Conservation (phyloP, 306 rosid genomes). For the Acmispon strigosus region DNA sequence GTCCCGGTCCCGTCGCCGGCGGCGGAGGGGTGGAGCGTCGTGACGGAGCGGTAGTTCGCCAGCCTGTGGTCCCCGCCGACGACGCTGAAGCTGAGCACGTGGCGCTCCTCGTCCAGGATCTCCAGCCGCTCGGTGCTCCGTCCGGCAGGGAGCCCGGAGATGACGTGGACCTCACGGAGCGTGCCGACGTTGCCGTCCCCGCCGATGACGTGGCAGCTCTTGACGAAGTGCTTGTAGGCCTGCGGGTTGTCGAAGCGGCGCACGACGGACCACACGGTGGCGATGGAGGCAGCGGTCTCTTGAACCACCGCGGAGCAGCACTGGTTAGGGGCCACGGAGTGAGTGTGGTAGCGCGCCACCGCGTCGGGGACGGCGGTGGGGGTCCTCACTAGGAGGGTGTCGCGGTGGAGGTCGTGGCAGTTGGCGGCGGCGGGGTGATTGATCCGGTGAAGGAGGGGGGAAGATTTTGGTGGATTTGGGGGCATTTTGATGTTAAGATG, state of each 20-base stretch:
- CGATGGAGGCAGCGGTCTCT: slow-evolving; percentile 65
- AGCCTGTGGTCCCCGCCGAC: slow-evolving; percentile 90
- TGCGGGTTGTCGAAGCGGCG: slow-evolving; percentile 94
- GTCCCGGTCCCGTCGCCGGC: slow-evolving; percentile 33
- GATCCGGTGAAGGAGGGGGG: slow-evolving; percentile 46
- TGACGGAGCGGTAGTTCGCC: slow-evolving; percentile 67
- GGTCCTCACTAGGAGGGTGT: neutral
- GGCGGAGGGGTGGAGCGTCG: slow-evolving; percentile 53
- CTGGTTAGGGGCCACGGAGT: slow-evolving; percentile 39
- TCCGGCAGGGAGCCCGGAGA: slow-evolving; percentile 87
- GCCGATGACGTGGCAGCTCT: slow-evolving; percentile 72
- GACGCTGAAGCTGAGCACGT: slow-evolving; percentile 86
- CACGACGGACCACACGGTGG: slow-evolving; percentile 86
- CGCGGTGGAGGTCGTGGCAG: neutral
- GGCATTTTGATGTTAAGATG: neutral
- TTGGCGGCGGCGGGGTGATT: neutral
- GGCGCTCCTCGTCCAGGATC: slow-evolving; percentile 84
- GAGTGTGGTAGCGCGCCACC: slow-evolving; percentile 56
- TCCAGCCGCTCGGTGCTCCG: slow-evolving; percentile 86
- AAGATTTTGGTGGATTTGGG: slow-evolving; percentile 44
- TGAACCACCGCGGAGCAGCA: slow-evolving; percentile 71
- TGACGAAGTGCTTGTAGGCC: slow-evolving; percentile 81
- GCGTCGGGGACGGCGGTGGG: slow-evolving; percentile 29
- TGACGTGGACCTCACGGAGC: slow-evolving; percentile 63
- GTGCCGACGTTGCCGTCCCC: slow-evolving; percentile 83